Evolutionary conservation across 331 rosid species (phyloP).

Genomic region (Spiraea crenata): DNA sequence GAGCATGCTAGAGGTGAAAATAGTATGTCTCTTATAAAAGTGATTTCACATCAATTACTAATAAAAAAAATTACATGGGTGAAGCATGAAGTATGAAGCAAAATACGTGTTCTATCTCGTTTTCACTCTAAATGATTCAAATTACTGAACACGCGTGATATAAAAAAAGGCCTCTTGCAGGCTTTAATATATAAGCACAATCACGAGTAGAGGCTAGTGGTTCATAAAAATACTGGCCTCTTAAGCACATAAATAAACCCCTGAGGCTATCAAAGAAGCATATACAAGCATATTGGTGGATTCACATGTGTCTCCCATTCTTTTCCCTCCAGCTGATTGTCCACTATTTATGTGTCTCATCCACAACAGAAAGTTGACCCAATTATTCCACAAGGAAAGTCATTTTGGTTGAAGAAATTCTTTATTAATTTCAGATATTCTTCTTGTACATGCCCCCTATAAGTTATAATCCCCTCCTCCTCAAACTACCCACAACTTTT

Average conservation of each 20-base stretch:
- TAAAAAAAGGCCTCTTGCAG: no score
- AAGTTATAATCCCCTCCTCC: constrained; percentile 7
- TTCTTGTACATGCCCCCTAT: background rate
- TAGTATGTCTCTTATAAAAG: no score
- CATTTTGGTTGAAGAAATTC: background rate
- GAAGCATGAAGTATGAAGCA: no score
- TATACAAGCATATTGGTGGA: constrained; percentile 27
- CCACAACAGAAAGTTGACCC: background rate
- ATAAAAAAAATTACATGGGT: no score
- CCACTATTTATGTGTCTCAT: constrained; percentile 33
- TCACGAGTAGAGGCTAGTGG: no score
- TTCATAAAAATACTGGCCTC: no score
- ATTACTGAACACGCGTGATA: no score
- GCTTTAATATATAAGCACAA: no score
- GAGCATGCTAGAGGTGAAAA: no score
- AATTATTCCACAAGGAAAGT: constrained; percentile 18
- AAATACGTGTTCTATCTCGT: no score
- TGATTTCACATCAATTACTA: no score
- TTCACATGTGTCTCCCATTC: constrained; percentile 50
- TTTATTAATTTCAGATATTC: background rate
- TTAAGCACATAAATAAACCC: constrained; percentile 14
- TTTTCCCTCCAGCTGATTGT: constrained; percentile 20
- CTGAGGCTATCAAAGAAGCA: constrained; percentile 1
- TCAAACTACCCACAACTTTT: constrained; percentile 1
- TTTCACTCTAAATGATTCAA: no score